Evolutionary conservation across 306 rosid species (phyloP), one percentile per base, ranked within the genome.

Genomic region (Ochetophila trinervis): DNA sequence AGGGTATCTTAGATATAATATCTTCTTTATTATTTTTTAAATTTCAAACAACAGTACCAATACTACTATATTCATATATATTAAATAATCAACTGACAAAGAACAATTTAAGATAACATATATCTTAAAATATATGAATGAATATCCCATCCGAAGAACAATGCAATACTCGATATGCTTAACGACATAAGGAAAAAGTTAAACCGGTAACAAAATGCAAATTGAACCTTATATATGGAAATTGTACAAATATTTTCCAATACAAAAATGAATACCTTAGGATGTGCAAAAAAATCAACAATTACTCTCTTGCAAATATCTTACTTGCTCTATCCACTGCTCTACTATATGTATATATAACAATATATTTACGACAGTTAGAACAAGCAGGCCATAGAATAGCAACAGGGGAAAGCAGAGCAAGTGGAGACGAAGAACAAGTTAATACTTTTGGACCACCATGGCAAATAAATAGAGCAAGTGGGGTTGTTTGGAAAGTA

Each of bases 361-460:
- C 4, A 14, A 15, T 17, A 16, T 6, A 53, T 76, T 72, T 44
- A 84, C 78, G 71, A 78, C 56, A 62, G 61, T 20, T 62, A 44
- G 17, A 73, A 50, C 23, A 73, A 67, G 82, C 77, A 66, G 84
- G 66, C 66, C 81, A 80, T 74, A 40, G 68, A 40, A 40, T 40
- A 40, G 68, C 30, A 77, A 69, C 66, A 79, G 83, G 65, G 74
- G 74, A 76, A 83, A 72, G 64, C 74, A 84, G 77, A 60, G 72
- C 36, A 68, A 61, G 73, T 73, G 80, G 60, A 62, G 66, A 64
- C 61, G 62, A 75, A 72, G 48, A 78, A 65, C 68, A 79, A 66
- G 69, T 60, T 77, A 67, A 73, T 67, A 52, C 40, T 47, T 40
- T 69, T 75, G 91, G 95, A 90, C 88, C 90, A 83, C 90, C 71